Base-by-base conservation (phyloP, 306 rosid species). In the Prinsepia uniflora region DNA sequence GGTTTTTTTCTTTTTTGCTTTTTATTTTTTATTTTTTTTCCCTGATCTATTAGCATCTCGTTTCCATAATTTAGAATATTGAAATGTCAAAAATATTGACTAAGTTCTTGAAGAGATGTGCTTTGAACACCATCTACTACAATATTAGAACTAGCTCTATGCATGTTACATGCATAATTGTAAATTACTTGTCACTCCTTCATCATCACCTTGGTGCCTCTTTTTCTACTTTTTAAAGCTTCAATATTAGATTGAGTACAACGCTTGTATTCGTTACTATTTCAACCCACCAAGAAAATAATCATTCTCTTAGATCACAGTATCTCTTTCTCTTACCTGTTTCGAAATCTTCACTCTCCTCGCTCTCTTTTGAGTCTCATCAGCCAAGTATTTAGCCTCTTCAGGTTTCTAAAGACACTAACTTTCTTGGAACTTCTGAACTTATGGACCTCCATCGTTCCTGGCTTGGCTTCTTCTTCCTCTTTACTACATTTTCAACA, bases 401-500 rank as follows among this genome's bases (percentile, higher is more conserved):
- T 79, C 81, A 73, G 69, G 81, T 75, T 68, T 43, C 67, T 10
- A 19, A 58, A 15, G 58, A 50, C 36, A 10, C 58, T 40, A 49
- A 50, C 30, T n/a, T 50, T 49, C 50, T 7, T 48, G 60, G 72
- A 30, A 30, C 36, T 22, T 63, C 75, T 36, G 65, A 74, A 39
- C 62, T 72, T 64, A 82, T 88, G 90, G 86, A 83, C 73, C 59
- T 68, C 48, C 60, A 71, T 54, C 13, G 58, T 82, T 69, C 69
- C 58, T 79, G 81, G 82, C 69, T 48, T 70, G 73, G 60, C 82
- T 82, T 86, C 82, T 82, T 86, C 79, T 71, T 82, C 72, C 77
- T 92, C 69, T 71, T 86, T 70, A 78, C 14, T 63, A 72, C 81
- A 78, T 82, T 84, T 78, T 86, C 82, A 82, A 24, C 41, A 65